Evolutionary conservation across 441 rosid species (phyloP).

Genomic region (Dalechampia spathulata): DNA sequence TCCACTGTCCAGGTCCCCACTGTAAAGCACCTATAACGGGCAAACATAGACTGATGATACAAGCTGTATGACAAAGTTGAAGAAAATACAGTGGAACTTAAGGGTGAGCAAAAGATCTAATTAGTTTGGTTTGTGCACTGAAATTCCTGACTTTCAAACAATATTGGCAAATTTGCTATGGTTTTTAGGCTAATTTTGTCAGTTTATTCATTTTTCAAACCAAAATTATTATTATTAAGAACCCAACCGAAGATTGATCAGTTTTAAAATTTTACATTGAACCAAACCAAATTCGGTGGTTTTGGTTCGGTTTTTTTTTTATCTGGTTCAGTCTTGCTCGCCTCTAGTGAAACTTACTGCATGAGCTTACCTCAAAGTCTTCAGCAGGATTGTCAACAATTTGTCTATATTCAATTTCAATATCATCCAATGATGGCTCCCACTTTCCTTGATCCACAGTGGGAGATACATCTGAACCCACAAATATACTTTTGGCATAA

Average conservation of each 20-base stretch:
- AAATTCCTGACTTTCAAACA: too few species aligned
- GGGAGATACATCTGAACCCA: constrained; percentile 18
- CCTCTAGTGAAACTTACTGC: background rate
- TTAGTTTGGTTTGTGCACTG: too few species aligned
- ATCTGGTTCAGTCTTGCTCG: too few species aligned
- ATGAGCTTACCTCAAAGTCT: constrained; percentile 43
- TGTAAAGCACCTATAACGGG: constrained; percentile 47
- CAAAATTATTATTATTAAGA: too few species aligned
- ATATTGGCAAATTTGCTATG: too few species aligned
- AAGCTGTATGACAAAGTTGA: constrained; percentile 2
- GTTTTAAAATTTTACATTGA: too few species aligned
- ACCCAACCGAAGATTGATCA: too few species aligned
- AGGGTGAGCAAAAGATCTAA: too few species aligned
- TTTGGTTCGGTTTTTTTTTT: too few species aligned
- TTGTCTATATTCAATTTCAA: constrained; percentile 56
- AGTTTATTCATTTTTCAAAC: too few species aligned
- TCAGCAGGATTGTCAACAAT: constrained; percentile 48
- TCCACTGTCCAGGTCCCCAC: constrained; percentile 35
- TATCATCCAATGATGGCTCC: constrained; percentile 33
- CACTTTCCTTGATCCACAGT: constrained; percentile 13
- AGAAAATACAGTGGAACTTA: constrained; percentile 3
- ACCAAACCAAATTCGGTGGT: too few species aligned
- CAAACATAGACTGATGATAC: constrained; percentile 10
- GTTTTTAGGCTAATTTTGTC: too few species aligned
- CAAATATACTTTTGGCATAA: constrained; percentile 13